Percentiles rank a stretch among this genome's conserved stretches.
Evolutionary conservation across 2,329 filamentous ascomycete species (phyloP).

Genomic region (Graphilbum sp.): DNA sequence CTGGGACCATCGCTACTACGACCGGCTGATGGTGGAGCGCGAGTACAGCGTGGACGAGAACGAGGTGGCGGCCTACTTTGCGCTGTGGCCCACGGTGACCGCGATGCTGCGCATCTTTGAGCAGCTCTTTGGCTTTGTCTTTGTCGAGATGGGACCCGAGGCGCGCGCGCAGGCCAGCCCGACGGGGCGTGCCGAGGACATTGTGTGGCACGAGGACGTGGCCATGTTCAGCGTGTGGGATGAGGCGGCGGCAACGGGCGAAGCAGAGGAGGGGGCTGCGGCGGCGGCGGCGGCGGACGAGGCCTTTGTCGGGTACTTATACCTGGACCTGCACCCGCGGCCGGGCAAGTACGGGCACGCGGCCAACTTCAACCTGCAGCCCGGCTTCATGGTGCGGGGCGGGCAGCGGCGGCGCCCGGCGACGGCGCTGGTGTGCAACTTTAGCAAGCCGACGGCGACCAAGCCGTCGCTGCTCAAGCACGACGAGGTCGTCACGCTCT

Average conservation of each 20-base stretch:
- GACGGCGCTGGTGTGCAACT: conserved; percentile 72
- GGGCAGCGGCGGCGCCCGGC: conserved; percentile 56
- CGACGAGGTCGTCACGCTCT: conserved; percentile 66
- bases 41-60: conserved; percentile 68
- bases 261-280: conserved; percentile 24
- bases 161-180: conserved; percentile 49
- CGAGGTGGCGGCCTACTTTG: conserved; percentile 72
- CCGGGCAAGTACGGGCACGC: conserved; percentile 75
- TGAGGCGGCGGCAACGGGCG: conserved; percentile 31
- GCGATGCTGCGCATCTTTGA: conserved; percentile 77
- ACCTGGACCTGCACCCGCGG: conserved; percentile 65
- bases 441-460: conserved; percentile 60
- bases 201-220: conserved; percentile 73
- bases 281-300: conserved; percentile 32
- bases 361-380: conserved; percentile 70
- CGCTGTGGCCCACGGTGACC: conserved; percentile 53
- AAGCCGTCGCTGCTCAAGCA: conserved; percentile 72
- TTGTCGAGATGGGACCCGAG: conserved; percentile 53
- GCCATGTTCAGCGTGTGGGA: conserved; percentile 73
- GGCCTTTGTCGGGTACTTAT: conserved; percentile 66
- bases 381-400: conserved; percentile 49
- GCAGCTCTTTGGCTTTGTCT: conserved; percentile 63
- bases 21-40: conserved; percentile 63
- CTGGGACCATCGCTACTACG: conserved; percentile 72
- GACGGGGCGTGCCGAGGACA: conserved; percentile 52